A percentile compares a stretch with the other conserved stretches of the same genome.
Evolutionary conservation across 345 rosid genomes (phyloP).

Genomic region (Anacardium occidentale): DNA sequence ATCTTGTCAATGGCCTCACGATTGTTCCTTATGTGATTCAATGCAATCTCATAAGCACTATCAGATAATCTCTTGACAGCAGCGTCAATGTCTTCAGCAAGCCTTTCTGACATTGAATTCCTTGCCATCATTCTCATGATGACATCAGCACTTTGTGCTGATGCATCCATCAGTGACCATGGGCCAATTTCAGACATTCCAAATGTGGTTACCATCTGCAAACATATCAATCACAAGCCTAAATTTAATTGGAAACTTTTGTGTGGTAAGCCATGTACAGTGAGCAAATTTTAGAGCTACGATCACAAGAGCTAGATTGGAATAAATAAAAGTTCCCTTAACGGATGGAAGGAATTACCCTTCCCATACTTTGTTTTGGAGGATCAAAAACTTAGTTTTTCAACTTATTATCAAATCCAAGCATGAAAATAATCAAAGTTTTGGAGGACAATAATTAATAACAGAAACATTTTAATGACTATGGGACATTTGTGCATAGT

Average conservation of each 20-base stretch:
- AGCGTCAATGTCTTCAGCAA: constrained; percentile 84
- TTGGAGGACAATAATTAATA: not conserved
- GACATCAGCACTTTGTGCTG: constrained; percentile 66
- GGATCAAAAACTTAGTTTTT: too few species aligned
- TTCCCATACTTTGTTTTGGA: not conserved
- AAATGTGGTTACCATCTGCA: constrained; percentile 95
- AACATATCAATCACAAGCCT: not conserved
- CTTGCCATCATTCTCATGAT: constrained; percentile 99
- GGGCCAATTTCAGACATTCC: constrained; percentile 99
- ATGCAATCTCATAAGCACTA: constrained; percentile 74
- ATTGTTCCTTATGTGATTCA: constrained; percentile 78
- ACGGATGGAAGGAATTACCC: not conserved
- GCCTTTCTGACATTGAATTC: constrained; percentile 97
- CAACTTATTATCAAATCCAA: not conserved
- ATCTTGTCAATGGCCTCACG: constrained; percentile 96
- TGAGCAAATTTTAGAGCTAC: not conserved
- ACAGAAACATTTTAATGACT: too few species aligned
- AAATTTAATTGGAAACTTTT: constrained; percentile 14
- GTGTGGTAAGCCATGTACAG: not conserved
- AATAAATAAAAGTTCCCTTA: not conserved
- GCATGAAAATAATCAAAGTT: not conserved
- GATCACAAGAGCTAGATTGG: not conserved
- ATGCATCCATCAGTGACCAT: constrained; percentile 94
- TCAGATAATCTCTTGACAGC: constrained; percentile 85
- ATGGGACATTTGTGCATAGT: too few species aligned